Conservation (phyloP, 805 yeast species). For the Yamadazyma laniorum region DNA sequence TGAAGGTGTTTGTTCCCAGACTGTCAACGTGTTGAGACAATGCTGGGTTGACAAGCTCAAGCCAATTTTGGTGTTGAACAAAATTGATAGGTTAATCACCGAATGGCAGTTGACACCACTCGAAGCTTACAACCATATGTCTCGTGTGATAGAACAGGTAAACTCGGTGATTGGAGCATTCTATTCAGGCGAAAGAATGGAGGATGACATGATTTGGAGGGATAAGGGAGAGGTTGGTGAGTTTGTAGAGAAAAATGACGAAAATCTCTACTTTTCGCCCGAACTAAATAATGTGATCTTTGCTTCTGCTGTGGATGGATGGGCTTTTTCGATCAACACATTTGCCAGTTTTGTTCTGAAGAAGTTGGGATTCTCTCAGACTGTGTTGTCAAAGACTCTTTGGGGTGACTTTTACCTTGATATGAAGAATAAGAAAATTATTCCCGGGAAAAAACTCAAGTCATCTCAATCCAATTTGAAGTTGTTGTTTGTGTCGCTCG, state of each 20-base stretch:
- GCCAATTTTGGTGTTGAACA: constrained; percentile 85
- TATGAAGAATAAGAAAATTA: constrained; percentile 82
- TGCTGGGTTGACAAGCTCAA: constrained; percentile 91
- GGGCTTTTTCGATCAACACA: constrained; percentile 93
- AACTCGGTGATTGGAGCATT: constrained; percentile 93
- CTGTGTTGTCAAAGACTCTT: constrained; percentile 74
- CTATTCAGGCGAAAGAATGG: constrained; percentile 89
- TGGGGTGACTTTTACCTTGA: constrained; percentile 96
- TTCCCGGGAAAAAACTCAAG: constrained; percentile 62
- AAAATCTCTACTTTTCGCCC: constrained; percentile 83
- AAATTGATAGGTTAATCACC: constrained; percentile 79
- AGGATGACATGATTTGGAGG: constrained; percentile 76
- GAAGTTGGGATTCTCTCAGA: constrained; percentile 80
- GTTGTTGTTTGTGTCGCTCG: constrained; percentile 83
- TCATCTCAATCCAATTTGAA: constrained; percentile 52
- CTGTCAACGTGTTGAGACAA: constrained; percentile 90
- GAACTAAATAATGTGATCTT: constrained; percentile 85
- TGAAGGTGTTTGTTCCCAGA: constrained; percentile 98
- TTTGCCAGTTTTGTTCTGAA: constrained; percentile 83
- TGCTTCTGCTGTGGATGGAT: constrained; percentile 91
- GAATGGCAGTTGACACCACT: constrained; percentile 79
- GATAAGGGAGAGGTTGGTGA: constrained; percentile 59
- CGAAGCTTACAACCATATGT: constrained; percentile 82
- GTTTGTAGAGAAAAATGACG: constrained; percentile 73
- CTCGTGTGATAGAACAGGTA: constrained; percentile 83